Evolutionary conservation across 2,329 filamentous ascomycete genomes (phyloP), one percentile per base, ranked within the genome.

Genomic region (Achaetomium macrosporum): DNA sequence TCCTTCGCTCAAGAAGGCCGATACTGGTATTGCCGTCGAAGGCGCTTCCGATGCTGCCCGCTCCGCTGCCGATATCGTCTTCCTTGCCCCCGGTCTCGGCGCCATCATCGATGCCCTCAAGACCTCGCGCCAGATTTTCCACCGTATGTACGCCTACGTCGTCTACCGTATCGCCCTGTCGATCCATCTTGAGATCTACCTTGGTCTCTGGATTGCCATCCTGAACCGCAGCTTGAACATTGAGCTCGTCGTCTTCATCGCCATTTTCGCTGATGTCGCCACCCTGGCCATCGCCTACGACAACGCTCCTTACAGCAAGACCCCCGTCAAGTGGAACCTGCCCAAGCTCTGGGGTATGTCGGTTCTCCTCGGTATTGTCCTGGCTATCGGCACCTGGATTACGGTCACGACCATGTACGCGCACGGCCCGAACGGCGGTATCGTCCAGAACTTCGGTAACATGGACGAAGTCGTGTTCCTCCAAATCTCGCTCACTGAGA

Each of bases 91-190:
- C 51, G 90, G 90, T 77, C 84, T 95, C 58, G 90, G 89, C 71
- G 88, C 90, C 58, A 95, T 95, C 70, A 95, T 95, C 65, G 89
- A 95, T 69, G 89, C 90, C 56, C 81, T 95, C 63, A 95, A 95
- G 77, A 95, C 88, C 61, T 92, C 89, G 31, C 88, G 90, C 65
- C 90, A 95, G 71, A 95, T 96, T 71, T 95, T 95, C 79, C 90
- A 95, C 76, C 88, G 90, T 65, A 95, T 96, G 90, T 93, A 95
- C 75, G 87, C 90, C 55, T 96, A 95, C 76, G 88, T 96, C 61
- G 87, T 95, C 65, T 95, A 95, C 77, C 88, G 90, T 81, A 95
- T 96, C 66, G 90, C 90, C 45, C 76, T 96, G 65, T 95, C 90
- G 15, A 83, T 95, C 60, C 90, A 96, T 70, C 79, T 95, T 67